Conservation (phyloP, 2,329 filamentous ascomycete species). For the Apiospora rasikravindrae region DNA sequence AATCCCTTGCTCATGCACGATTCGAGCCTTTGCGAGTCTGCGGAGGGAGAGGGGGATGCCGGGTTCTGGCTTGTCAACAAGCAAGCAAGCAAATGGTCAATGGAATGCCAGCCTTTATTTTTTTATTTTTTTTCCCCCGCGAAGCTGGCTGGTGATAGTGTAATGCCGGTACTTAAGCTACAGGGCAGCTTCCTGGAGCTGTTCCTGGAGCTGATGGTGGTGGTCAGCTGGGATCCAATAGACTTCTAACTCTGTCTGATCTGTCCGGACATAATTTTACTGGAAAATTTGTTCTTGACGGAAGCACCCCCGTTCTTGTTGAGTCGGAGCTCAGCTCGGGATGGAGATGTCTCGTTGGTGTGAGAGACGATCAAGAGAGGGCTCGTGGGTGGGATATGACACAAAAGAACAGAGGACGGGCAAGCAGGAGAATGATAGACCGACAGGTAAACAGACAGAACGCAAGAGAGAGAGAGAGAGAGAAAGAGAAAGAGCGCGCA, state of each 20-base stretch:
- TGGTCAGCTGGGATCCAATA: constrained; percentile 12
- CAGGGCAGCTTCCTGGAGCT: not conserved
- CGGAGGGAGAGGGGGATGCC: not conserved
- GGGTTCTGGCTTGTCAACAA: not conserved
- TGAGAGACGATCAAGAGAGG: not conserved
- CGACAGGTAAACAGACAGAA: not conserved
- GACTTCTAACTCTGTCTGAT: constrained; percentile 14
- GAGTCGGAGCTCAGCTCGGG: constrained; percentile 1
- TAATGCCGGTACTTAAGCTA: not conserved
- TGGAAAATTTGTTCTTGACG: not conserved
- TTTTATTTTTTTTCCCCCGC: not conserved
- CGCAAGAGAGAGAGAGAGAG: not conserved
- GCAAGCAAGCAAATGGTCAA: not conserved
- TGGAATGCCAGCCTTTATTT: constrained; percentile 7
- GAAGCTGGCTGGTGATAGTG: constrained; percentile 6
- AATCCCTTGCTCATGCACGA: not conserved
- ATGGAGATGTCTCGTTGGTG: constrained; percentile 9
- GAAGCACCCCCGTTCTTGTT: not conserved
- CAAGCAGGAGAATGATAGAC: not conserved
- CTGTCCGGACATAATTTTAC: constrained; percentile 9
- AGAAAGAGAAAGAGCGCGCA: not conserved
- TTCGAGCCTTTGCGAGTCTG: not conserved
- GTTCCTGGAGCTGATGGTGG: not conserved
- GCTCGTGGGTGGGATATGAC: constrained; percentile 5
- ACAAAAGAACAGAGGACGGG: not conserved